Evolutionary conservation across 257 asterid species (phyloP), one percentile per base, ranked within the genome.

Genomic region (Scutellaria galericulata): DNA sequence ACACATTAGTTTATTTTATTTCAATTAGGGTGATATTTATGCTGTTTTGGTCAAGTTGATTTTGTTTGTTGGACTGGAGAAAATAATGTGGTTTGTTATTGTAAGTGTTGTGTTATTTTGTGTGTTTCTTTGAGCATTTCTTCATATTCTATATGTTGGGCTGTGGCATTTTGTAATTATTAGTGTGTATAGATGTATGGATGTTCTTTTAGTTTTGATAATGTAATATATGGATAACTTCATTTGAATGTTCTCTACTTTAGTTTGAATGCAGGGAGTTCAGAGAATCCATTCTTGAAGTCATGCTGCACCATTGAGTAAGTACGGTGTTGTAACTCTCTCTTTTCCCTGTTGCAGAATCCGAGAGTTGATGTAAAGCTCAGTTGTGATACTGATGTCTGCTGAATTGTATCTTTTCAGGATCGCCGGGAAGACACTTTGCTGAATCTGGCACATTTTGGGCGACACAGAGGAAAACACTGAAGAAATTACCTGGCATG

Each of bases 301-400:
- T 95, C 78, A 85, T 95, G 96, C 99, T 98, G 24, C 99, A 95
- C 77, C 88, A 68, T 71, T 95, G 99, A 97, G 98, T 94, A 83
- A 79, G 96, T 79, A 68, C 74, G 76, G 48, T 64, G 31, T 60
- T 63, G 27, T 66, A 13, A 1, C 14, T 72, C 66, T 74, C 46
- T 41, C 63, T 64, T 65, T 47, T 65, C 22, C 54, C 1, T 51
- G 69, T 35, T 52, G 71, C 56, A 9, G 22, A 64, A 55, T 73
- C 51, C 41, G 31, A 46, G 48, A 35, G 65, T 56, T 69, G 75
- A 65, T 50, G 5, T 53, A 37, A 52, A 54, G 60, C 76, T 71
- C 62, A 42, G 20, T 58, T 53, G 31, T 67, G 64, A 72, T 44
- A 50, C 67, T 77, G 81, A 66, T 58, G 20, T 65, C 46, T 66